A percentile compares a stretch with the other conserved stretches of the same genome.
phyloP scores from a whole-genome alignment of 129 eudicot species.

The Cynara cardunculus region DNA sequence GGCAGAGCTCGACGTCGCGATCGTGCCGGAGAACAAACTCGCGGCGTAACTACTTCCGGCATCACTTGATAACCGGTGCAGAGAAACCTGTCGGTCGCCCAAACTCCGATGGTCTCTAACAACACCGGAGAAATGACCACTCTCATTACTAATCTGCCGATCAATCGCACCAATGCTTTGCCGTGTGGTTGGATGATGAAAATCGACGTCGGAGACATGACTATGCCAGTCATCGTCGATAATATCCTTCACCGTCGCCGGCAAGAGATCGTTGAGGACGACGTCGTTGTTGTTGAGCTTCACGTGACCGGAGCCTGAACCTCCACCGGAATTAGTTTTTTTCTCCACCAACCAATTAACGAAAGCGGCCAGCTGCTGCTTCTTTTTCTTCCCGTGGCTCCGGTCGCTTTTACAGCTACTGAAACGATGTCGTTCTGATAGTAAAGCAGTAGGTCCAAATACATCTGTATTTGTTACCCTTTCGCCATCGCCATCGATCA shows the following conservation, averaged over 20 bases:
- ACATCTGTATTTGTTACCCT: background rate
- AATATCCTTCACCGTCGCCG: constrained; percentile 32
- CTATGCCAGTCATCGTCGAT: constrained; percentile 10
- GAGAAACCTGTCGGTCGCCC: constrained; percentile 38
- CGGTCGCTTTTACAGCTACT: constrained; percentile 8
- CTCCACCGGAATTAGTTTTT: constrained; percentile 19
- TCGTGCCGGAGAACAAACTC: constrained; percentile 72
- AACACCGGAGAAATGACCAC: background rate
- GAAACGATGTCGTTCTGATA: constrained; percentile 12
- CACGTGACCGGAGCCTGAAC: constrained; percentile 35
- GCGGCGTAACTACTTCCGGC: constrained; percentile 60
- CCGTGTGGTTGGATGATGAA: constrained; percentile 8
- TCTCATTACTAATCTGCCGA: background rate
- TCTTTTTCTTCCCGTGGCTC: constrained; percentile 35
- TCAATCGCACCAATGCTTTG: background rate
- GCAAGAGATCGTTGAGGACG: constrained; percentile 28
- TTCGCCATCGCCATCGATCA: constrained; percentile 28
- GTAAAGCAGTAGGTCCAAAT: constrained; percentile 13
- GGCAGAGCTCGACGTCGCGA: constrained; percentile 46
- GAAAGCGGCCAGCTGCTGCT: constrained; percentile 56
- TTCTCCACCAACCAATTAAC: constrained; percentile 71
- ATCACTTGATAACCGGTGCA: constrained; percentile 62
- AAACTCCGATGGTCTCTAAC: constrained; percentile 19
- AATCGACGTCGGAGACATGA: constrained; percentile 1
- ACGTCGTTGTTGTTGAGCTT: constrained; percentile 26